A percentile compares a stretch with the other conserved stretches of the same genome.
phyloP scores from a whole-genome alignment of 768 basidiomycete genomes.

The Podaxis sp. region DNA sequence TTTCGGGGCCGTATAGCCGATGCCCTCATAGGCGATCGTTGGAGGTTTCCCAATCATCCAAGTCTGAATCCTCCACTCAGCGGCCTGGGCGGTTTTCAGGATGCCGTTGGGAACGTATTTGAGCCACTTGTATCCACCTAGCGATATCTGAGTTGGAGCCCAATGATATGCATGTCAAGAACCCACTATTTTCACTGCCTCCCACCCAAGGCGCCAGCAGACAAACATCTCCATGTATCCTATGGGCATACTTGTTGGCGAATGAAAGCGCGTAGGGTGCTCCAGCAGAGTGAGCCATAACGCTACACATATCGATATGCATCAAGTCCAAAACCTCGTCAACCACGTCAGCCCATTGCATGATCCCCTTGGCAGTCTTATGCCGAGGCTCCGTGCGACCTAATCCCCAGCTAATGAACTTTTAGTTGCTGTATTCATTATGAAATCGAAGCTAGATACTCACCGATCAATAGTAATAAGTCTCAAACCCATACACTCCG shows the following conservation, averaged over 20 bases:
- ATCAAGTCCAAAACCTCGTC: constrained; percentile 87
- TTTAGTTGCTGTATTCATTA: constrained; percentile 17
- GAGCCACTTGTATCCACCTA: constrained; percentile 92
- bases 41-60: constrained; percentile 98
- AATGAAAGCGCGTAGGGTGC: constrained; percentile 93
- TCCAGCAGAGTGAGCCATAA: constrained; percentile 96
- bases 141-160: constrained; percentile 15
- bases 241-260: constrained; percentile 70
- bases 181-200: constrained; percentile 83
- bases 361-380: constrained; percentile 73
- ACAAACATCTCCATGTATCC: constrained; percentile 82
- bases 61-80: constrained; percentile 95
- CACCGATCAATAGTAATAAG: constrained; percentile 94
- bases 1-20: constrained; percentile 67
- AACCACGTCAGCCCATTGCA: constrained; percentile 89
- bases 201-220: constrained; percentile 96
- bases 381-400: constrained; percentile 79
- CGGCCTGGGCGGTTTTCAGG: constrained; percentile 92
- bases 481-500: constrained; percentile 79
- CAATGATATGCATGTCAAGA: constrained; percentile 4
- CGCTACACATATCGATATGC: constrained; percentile 74
- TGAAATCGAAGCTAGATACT: constrained; percentile 21
- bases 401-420: constrained; percentile 75
- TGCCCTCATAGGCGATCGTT: constrained; percentile 78
- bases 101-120: constrained; percentile 94